Conservation (phyloP, 495 filamentous ascomycete genomes). For the Penicillium angulare region DNA sequence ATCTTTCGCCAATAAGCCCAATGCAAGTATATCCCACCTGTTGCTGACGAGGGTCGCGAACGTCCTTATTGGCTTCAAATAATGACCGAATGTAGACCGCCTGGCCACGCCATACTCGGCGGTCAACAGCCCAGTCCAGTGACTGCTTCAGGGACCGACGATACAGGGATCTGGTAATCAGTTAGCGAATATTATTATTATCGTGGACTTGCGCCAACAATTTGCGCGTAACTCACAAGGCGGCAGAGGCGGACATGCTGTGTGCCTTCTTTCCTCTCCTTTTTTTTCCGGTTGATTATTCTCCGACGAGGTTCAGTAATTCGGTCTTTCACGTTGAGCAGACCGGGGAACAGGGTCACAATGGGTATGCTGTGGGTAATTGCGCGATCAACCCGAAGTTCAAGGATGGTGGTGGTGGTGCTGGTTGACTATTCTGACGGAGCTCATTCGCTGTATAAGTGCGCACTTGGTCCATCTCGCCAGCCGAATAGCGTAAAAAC, state of each 20-base stretch:
- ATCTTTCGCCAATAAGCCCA: too few relatives aligned
- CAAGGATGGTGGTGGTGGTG: neutral
- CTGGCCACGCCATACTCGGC: conserved; percentile 89
- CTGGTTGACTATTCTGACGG: conserved; percentile 28
- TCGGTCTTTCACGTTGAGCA: too few relatives aligned
- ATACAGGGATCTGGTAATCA: conserved; percentile 75
- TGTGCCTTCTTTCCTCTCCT: neutral
- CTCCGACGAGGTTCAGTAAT: conserved; percentile 24
- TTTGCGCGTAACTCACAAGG: conserved; percentile 30
- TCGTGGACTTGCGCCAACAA: neutral
- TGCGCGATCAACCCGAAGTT: conserved; percentile 10
- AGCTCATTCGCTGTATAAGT: conserved; percentile 29
- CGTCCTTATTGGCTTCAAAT: conserved; percentile 89
- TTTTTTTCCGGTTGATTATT: conserved; percentile 24
- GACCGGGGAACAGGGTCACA: too few relatives aligned
- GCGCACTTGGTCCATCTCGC: conserved; percentile 18
- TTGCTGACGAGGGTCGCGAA: conserved; percentile 84
- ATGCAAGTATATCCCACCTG: conserved; percentile 62
- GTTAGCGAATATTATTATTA: conserved; percentile 10
- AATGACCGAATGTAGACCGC: conserved; percentile 92
- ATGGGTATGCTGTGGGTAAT: too few relatives aligned
- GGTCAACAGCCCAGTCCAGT: conserved; percentile 91
- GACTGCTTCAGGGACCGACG: conserved; percentile 88
- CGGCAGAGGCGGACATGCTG: conserved; percentile 40
- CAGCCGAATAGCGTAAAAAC: conserved; percentile 36